These are phyloP conservation scores for Exophiala calicioides DNA, from an alignment of 2,329 filamentous ascomycete species.

Conservation along the genomic window DNA sequence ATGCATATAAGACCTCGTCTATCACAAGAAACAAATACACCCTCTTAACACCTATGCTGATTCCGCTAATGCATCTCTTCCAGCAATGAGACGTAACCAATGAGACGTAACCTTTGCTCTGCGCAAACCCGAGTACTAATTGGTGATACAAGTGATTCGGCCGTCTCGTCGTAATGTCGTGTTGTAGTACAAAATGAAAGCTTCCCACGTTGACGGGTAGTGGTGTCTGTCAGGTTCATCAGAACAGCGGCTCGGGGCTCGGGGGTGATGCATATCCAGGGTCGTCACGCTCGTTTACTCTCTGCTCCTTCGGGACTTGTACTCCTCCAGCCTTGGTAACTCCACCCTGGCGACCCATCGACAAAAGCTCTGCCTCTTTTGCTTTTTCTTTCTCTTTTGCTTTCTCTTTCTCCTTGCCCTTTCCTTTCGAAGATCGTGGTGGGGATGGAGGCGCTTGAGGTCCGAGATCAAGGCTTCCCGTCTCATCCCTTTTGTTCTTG, in stretches of 20 bases:
- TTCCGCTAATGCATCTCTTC: constrained; percentile 10
- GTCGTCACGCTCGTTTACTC: constrained; percentile 21
- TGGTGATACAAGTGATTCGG: constrained; percentile 17
- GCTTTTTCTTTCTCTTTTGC: constrained; percentile 16
- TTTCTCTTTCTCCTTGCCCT: constrained; percentile 17
- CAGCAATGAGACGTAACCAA: too few relatives aligned
- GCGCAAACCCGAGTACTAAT: background rate
- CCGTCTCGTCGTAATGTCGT: constrained; percentile 18
- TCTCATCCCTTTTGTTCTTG: constrained; percentile 26
- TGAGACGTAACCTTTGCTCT: background rate
- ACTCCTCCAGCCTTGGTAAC: constrained; percentile 31
- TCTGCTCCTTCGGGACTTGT: constrained; percentile 24
- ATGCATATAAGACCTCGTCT: too few relatives aligned
- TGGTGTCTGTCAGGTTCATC: constrained; percentile 1
- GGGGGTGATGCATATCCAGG: constrained; percentile 15
- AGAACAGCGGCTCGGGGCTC: constrained; percentile 26
- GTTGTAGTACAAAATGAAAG: constrained; percentile 7
- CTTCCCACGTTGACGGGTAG: background rate
- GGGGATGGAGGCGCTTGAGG: constrained; percentile 12
- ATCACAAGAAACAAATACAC: too few relatives aligned
- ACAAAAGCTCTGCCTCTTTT: constrained; percentile 27
- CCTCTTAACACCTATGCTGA: too few relatives aligned
- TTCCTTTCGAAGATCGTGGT: too few relatives aligned
- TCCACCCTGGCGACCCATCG: constrained; percentile 27
- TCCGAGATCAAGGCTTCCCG: constrained; percentile 21